phyloP scores from a whole-genome alignment of 2,329 filamentous ascomycete species.

The Venturia aucupariae region DNA sequence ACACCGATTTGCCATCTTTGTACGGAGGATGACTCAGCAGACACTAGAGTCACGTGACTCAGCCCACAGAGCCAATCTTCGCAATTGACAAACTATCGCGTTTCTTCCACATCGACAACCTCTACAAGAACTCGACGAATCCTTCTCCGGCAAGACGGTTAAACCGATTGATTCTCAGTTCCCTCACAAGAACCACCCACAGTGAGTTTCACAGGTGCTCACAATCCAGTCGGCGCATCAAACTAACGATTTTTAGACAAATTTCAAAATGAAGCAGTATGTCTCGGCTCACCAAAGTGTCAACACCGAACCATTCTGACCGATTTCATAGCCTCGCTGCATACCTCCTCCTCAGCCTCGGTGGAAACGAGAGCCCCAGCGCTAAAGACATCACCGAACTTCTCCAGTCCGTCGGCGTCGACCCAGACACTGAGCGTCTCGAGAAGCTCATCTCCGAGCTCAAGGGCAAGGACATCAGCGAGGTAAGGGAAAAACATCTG shows the following conservation, averaged over 20 bases:
- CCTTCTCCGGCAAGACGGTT: constrained; percentile 99
- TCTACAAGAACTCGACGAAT: constrained; percentile 62
- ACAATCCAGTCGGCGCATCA: background rate
- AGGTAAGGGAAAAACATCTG: constrained; percentile 51
- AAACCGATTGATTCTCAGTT: constrained; percentile 97
- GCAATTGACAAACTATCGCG: background rate
- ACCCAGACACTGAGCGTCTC: constrained; percentile 83
- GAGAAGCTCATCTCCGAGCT: constrained; percentile 83
- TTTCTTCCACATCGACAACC: background rate
- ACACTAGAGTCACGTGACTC: background rate
- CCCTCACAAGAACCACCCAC: background rate
- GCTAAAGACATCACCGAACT: constrained; percentile 79
- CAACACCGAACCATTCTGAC: constrained; percentile 38
- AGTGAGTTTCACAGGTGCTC: background rate
- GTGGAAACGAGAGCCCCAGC: constrained; percentile 82
- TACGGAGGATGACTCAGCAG: background rate
- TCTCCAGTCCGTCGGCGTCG: constrained; percentile 88
- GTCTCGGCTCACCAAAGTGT: constrained; percentile 24
- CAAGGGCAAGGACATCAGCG: constrained; percentile 81
- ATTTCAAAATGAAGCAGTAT: constrained; percentile 21
- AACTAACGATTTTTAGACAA: constrained; percentile 9
- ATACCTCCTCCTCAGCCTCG: constrained; percentile 93
- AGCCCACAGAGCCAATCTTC: background rate
- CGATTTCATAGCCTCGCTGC: constrained; percentile 99
- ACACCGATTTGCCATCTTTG: background rate